These are phyloP conservation scores for Licmophora abbreviata DNA, from an alignment of 108 stramenopile species.

Conservation along the genomic window DNA sequence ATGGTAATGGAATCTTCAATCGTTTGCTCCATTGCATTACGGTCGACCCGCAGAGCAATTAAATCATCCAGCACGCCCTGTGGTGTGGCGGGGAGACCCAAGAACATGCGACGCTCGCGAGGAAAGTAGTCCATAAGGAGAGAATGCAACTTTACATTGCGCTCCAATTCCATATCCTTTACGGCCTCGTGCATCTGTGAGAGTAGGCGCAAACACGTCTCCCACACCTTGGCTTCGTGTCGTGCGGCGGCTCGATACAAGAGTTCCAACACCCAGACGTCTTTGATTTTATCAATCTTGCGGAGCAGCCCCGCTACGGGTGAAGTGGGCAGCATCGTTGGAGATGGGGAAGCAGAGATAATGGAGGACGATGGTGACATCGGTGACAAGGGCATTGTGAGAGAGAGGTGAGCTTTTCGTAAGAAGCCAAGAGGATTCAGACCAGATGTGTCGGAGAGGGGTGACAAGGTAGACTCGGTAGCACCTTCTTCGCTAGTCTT, in stretches of 20 bases:
- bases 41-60: conserved; percentile 54
- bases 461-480: neutral
- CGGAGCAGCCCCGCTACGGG: neutral
- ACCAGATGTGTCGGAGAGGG: neutral
- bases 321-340: neutral
- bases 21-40: conserved; percentile 51
- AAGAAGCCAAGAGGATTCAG: neutral
- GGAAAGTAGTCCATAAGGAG: conserved; percentile 51
- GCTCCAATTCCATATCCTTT: conserved; percentile 43
- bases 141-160: conserved; percentile 42
- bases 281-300: conserved; percentile 25
- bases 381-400: too few relatives aligned
- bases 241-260: conserved; percentile 61
- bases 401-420: too few relatives aligned
- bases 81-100: conserved; percentile 37
- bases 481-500: too few relatives aligned
- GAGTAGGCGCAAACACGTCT: conserved; percentile 44
- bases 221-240: conserved; percentile 43
- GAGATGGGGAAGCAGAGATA: too few relatives aligned
- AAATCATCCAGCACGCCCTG: conserved; percentile 45
- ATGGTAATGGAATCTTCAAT: conserved; percentile 49
- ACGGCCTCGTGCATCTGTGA: conserved; percentile 42
- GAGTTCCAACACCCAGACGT: conserved; percentile 75
- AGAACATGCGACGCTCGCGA: conserved; percentile 51
- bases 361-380: too few relatives aligned